Conservation (phyloP, 2,329 filamentous ascomycete species). For the Monosporascus sp. region DNA sequence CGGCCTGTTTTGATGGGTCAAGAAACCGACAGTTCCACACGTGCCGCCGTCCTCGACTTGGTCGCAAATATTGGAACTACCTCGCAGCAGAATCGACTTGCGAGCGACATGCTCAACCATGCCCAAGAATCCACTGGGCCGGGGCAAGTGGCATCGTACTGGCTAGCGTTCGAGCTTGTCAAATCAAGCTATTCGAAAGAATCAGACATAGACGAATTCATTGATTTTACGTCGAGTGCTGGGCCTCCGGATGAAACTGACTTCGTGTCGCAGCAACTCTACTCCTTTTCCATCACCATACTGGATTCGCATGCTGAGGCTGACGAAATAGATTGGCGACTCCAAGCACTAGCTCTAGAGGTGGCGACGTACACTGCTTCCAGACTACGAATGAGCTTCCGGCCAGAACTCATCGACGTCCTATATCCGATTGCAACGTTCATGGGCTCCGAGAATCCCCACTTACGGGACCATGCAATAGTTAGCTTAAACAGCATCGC, state of each 20-base stretch:
- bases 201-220: constrained; percentile 58
- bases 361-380: constrained; percentile 70
- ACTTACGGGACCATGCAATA: constrained; percentile 76
- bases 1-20: constrained; percentile 57
- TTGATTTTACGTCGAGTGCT: constrained; percentile 48
- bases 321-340: constrained; percentile 58
- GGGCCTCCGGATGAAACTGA: constrained; percentile 38
- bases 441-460: constrained; percentile 64
- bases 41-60: constrained; percentile 53
- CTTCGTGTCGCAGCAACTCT: constrained; percentile 57
- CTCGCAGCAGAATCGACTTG: constrained; percentile 55
- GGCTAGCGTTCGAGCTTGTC: constrained; percentile 71
- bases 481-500: constrained; percentile 78
- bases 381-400: constrained; percentile 62
- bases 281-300: constrained; percentile 60
- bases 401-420: constrained; percentile 81
- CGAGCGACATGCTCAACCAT: constrained; percentile 59
- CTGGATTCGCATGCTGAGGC: constrained; percentile 51
- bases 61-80: constrained; percentile 50
- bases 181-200: constrained; percentile 49
- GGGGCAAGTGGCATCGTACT: constrained; percentile 65
- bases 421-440: constrained; percentile 90
- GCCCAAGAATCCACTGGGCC: constrained; percentile 53
- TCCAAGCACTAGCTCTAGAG: constrained; percentile 77
- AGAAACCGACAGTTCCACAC: constrained; percentile 61